Evolutionary conservation across 768 basidiomycete species (phyloP).

Genomic region (Boletus barrowsii): DNA sequence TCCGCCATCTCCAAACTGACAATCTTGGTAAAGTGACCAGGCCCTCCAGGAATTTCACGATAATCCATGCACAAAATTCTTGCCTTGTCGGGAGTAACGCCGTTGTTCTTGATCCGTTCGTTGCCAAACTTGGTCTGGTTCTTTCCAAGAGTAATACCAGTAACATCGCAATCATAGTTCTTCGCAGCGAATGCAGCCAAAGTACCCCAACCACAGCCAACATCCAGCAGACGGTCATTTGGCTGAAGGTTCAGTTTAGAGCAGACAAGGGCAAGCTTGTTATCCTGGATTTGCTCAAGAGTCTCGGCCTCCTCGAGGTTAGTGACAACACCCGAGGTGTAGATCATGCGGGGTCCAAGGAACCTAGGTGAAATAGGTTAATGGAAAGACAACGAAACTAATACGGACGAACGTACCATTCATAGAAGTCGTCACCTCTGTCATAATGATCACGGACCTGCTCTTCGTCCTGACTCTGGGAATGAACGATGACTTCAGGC

Average conservation of each 20-base stretch:
- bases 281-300: slow-evolving; percentile 94
- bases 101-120: slow-evolving; percentile 79
- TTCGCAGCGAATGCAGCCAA: slow-evolving; percentile 92
- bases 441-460: slow-evolving; percentile 97
- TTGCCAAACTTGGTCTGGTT: slow-evolving; percentile 95
- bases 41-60: slow-evolving; percentile 79
- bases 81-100: slow-evolving; percentile 66
- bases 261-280: slow-evolving; percentile 94
- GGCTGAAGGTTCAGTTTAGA: slow-evolving; percentile 88
- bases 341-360: slow-evolving; percentile 94
- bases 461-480: slow-evolving; percentile 88
- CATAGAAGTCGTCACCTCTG: slow-evolving; percentile 95
- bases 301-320: slow-evolving; percentile 72
- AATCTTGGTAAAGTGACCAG: slow-evolving; percentile 86
- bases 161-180: slow-evolving; percentile 95
- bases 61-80: slow-evolving; percentile 93
- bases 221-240: slow-evolving; percentile 79
- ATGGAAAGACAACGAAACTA: background rate
- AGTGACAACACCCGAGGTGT: slow-evolving; percentile 87
- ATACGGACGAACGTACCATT: slow-evolving; percentile 46
- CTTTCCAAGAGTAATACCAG: slow-evolving; percentile 88
- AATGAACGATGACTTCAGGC: slow-evolving; percentile 93
- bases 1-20: slow-evolving; percentile 98
- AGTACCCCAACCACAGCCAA: slow-evolving; percentile 97
- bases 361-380: slow-evolving; percentile 50